Conservation (phyloP, 768 basidiomycete genomes). For the Boletus reticuloceps region DNA sequence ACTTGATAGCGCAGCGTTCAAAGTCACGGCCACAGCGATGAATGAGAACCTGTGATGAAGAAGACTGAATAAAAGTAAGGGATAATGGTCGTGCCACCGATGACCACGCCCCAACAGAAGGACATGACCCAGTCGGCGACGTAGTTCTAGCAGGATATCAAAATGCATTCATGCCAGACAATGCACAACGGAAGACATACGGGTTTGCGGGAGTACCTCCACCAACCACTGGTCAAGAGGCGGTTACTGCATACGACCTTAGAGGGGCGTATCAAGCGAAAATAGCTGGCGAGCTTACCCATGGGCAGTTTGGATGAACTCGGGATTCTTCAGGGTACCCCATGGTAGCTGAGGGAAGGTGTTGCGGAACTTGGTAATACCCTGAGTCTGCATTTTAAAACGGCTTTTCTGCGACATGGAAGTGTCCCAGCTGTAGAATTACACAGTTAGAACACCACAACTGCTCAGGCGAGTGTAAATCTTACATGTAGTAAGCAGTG, state of each 20-base stretch:
- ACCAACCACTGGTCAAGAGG: conserved; percentile 90
- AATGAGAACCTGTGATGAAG: conserved; percentile 88
- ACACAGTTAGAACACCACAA: neutral
- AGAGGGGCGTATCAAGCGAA: conserved; percentile 1
- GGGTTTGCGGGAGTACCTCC: conserved; percentile 92
- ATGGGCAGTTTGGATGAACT: conserved; percentile 89
- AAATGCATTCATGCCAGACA: neutral
- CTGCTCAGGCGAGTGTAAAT: neutral
- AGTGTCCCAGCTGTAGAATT: conserved; percentile 75
- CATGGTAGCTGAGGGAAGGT: conserved; percentile 94
- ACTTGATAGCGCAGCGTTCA: conserved; percentile 89
- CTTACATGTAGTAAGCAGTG: conserved; percentile 84
- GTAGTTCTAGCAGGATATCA: conserved; percentile 62
- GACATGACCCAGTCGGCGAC: conserved; percentile 90
- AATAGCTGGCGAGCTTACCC: conserved; percentile 48
- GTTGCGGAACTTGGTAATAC: conserved; percentile 78
- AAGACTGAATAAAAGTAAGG: conserved; percentile 97
- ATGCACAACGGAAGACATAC: conserved; percentile 40
- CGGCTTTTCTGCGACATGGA: conserved; percentile 95
- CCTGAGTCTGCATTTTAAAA: conserved; percentile 97
- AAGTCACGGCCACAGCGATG: conserved; percentile 94
- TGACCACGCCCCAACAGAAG: conserved; percentile 79
- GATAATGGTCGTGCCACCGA: conserved; percentile 75
- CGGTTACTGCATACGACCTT: conserved; percentile 60
- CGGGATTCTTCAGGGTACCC: conserved; percentile 79